Evolutionary conservation across 1,284 basidiomycete genomes (phyloP).

Genomic region (Ceratobasidium sp.): DNA sequence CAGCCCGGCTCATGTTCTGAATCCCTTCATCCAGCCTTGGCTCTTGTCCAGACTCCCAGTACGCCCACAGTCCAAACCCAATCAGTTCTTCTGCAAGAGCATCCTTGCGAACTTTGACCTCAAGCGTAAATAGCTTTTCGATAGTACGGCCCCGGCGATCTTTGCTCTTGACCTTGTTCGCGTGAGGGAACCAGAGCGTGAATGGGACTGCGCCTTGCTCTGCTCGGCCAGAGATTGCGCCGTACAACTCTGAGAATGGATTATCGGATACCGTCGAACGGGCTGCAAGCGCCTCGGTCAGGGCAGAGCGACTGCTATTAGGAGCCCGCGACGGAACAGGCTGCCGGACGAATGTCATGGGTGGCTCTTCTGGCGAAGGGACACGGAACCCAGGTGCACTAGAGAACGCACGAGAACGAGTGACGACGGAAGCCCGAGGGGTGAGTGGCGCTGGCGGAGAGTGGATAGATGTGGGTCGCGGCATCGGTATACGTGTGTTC

Average conservation of each 20-base stretch:
- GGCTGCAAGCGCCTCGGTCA: constrained; percentile 73
- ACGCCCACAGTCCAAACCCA: constrained; percentile 91
- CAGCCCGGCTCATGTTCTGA: constrained; percentile 57
- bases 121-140: constrained; percentile 54
- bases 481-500: constrained; percentile 31
- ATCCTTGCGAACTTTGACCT: constrained; percentile 81
- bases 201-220: constrained; percentile 75
- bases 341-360: constrained; percentile 27
- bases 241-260: constrained; percentile 86
- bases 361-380: constrained; percentile 45
- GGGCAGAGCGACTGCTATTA: constrained; percentile 61
- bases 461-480: constrained; percentile 45
- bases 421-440: constrained; percentile 40
- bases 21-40: constrained; percentile 80
- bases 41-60: constrained; percentile 88
- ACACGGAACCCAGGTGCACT: constrained; percentile 40
- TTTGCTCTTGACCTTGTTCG: constrained; percentile 57
- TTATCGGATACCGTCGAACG: constrained; percentile 70
- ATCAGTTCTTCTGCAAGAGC: constrained; percentile 96
- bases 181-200: constrained; percentile 90
- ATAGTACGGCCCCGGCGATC: constrained; percentile 42
- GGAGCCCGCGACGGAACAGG: constrained; percentile 8
- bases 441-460: constrained; percentile 48
- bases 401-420: constrained; percentile 42
- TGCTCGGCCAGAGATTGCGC: constrained; percentile 79